Evolutionary conservation across 192 early-diverging fungal genomes (phyloP), one percentile per base, ranked within the genome.

Genomic region (Backusella morwellensis): DNA sequence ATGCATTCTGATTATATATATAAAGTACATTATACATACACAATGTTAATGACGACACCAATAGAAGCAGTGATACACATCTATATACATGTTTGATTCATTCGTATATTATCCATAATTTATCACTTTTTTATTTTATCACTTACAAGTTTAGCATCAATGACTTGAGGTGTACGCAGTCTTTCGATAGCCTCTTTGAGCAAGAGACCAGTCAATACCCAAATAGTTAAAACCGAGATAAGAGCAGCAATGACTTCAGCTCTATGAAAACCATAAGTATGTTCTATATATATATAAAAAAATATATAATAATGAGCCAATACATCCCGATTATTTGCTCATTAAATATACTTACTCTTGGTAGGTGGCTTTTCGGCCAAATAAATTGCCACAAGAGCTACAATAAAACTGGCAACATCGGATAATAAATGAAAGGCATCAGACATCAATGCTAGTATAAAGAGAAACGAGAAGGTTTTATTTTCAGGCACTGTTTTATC

Each of bases 191-290:
- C 94, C 76, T 95, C 95, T 7, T 82, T 74, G 26, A 95, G 87
- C 19, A 96, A 79, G 47, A 79, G 77, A 0, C 84, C 76, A 0
- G 95, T 95, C 29, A 96, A 72, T n/a, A 87, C 82, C 95, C 95
- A 96, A 70, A 96, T 93, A 34, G 92, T 78, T 35, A 93, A 86
- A 26, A 91, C 91, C 14, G 93, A 94, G 54, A 85, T 73, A 32
- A 95, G 83, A 12, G 94, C 95, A 38, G 92, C 95, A 54, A 96
- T 80, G 34, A 95, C 92, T 75, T 96, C 92, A 26, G 92, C 89
- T 40, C 94, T 88, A 75, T 94, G 85, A 71, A 88, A 95, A 36
- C 94, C 94, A 82, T 89, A 96, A 19, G 90, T 89, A 74, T 91
- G 88, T 54, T 81, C 79, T 86, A 77, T 32, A 17, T 1, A 66